Base-by-base conservation (phyloP, 2,329 filamentous ascomycete genomes). In the Cercospora sp. region DNA sequence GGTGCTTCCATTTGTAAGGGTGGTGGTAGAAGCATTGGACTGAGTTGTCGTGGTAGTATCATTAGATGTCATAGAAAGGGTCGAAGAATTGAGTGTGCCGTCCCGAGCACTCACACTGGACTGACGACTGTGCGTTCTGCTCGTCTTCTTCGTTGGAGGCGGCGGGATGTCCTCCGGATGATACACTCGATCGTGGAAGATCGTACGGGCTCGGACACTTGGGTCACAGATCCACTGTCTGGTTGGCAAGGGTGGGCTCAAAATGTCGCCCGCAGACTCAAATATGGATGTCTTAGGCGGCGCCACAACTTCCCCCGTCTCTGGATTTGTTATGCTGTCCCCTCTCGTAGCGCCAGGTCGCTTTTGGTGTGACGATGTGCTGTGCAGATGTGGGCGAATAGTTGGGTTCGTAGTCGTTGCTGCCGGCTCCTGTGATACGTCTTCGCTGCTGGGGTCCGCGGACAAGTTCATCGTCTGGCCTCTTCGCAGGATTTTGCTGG, bases 111-210 rank as follows among this genome's bases (percentile, higher is more conserved):
- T 58, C 20, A 28, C 16, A 51, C 61, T 64, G 1, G 61, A 28
- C 13, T 57, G 61, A 8, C 61, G 61, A 20, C 55, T 59, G n/a
- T 59, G 55, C 12, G 55, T 31, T 36, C 48, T 57, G 36, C 31
- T 58, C 13, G 30, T 57, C 62, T 64, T 64, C 78, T 76, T 86
- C 72, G 73, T 80, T 16, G 91, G 90, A 8, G 93, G 92, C 0
- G 90, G 88, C 0, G 95, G 95, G 40, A 99, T 97, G 76, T 99
- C 95, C 53, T 90, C 87, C 0, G 95, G 94, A 75, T 97, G 93
- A 77, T 99, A 99, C 16, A 99, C 88, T 10, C 95, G 90, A 78
- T 99, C 95, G 79, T 99, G 95, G 80, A 98, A 98, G 68, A 99
- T 99, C 1, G 94, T 94, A 58, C 93, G 88, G 0, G 93, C 89